Conservation (phyloP, 106 monocot species). For the Alisma plantagoaquatica region DNA sequence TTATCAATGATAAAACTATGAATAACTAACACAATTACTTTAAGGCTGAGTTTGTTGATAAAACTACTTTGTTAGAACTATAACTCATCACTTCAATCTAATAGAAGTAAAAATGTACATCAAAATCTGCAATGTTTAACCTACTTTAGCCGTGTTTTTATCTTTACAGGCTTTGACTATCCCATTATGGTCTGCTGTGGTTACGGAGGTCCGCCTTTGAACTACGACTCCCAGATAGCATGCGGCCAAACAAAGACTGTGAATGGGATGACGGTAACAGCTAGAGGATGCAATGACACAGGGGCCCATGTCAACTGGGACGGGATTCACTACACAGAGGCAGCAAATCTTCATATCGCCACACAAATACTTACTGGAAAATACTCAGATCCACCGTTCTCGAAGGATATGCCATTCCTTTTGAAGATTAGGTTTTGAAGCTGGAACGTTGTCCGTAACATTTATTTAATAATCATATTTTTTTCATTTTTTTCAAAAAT, state of each 20-base stretch:
- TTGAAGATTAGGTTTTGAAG: constrained; percentile 45
- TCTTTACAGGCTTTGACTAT: constrained; percentile 51
- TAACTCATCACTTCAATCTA: too few relatives aligned
- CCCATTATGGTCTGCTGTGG: constrained; percentile 60
- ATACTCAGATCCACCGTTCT: constrained; percentile 71
- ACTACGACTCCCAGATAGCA: constrained; percentile 45
- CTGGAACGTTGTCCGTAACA: too few relatives aligned
- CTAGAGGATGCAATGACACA: constrained; percentile 49
- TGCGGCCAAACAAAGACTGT: constrained; percentile 65
- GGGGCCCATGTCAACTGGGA: constrained; percentile 67
- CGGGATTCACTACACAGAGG: constrained; percentile 88
- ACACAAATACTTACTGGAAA: constrained; percentile 76
- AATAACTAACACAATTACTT: too few relatives aligned
- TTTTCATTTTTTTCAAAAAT: too few relatives aligned
- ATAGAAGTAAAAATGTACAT: too few relatives aligned
- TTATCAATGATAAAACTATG: too few relatives aligned
- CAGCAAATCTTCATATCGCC: constrained; percentile 63
- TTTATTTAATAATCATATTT: too few relatives aligned
- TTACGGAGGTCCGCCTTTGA: constrained; percentile 60
- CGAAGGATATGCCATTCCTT: constrained; percentile 66
- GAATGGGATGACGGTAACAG: constrained; percentile 52
- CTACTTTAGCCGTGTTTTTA: background rate
- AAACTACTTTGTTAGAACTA: background rate
- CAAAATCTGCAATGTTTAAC: background rate
- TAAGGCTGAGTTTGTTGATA: background rate